Conservation (phyloP, 2,329 filamentous ascomycete species). For the Fusarium sp. region DNA sequence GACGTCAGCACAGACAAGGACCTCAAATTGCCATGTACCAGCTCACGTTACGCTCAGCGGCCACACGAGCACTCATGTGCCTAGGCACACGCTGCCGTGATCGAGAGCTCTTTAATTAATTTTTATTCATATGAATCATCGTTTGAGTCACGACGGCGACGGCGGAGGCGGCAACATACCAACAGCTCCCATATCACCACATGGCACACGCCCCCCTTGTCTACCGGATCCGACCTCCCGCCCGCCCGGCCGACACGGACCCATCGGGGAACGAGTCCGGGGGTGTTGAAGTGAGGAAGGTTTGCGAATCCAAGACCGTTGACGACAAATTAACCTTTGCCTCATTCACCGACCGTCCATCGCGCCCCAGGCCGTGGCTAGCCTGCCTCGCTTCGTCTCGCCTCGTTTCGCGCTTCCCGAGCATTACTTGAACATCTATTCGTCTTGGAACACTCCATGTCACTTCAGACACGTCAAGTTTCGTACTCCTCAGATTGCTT, state of each 20-base stretch:
- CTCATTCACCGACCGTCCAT: constrained; percentile 12
- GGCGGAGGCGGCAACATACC: not conserved
- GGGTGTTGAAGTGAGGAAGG: constrained; percentile 8
- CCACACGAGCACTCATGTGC: constrained; percentile 6
- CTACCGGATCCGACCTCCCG: constrained; percentile 33
- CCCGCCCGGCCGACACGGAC: constrained; percentile 35
- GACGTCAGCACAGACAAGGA: constrained; percentile 15
- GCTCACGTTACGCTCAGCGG: constrained; percentile 15
- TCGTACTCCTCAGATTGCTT: constrained; percentile 10
- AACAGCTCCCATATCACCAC: constrained; percentile 8
- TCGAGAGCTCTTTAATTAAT: constrained; percentile 13
- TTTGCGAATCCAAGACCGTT: constrained; percentile 14
- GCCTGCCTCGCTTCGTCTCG: constrained; percentile 21
- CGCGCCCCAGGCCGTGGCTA: constrained; percentile 3
- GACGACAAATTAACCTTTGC: constrained; percentile 8
- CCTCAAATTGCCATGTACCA: constrained; percentile 17
- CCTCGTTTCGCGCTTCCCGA: constrained; percentile 5
- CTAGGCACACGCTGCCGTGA: not conserved
- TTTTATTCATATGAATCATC: constrained; percentile 14
- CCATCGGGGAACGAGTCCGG: constrained; percentile 38
- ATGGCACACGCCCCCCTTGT: constrained; percentile 25
- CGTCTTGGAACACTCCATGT: constrained; percentile 1
- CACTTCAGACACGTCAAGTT: constrained; percentile 12
- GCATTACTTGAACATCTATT: constrained; percentile 11
- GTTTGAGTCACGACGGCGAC: constrained; percentile 29